These are phyloP conservation scores for Dendrobium chrysotoxum DNA, from an alignment of 106 monocot species.

Conservation along the genomic window DNA sequence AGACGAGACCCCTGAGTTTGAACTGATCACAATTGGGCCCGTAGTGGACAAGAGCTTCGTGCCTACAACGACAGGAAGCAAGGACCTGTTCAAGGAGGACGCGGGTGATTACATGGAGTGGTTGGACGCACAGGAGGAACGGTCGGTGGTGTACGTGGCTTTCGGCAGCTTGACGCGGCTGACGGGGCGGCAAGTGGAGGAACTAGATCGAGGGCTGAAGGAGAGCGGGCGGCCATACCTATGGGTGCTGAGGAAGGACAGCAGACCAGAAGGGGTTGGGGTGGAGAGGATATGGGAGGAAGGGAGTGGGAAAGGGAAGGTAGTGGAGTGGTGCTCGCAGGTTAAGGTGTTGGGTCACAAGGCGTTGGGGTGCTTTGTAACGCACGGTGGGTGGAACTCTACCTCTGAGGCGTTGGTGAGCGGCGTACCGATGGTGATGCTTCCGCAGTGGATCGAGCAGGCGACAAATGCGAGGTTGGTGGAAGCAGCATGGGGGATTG, in stretches of 20 bases:
- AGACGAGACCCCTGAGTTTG: too few relatives aligned
- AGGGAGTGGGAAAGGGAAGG: neutral
- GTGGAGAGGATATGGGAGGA: neutral
- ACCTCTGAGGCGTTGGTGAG: constrained; percentile 7
- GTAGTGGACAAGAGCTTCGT: neutral
- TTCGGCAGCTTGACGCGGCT: constrained; percentile 47
- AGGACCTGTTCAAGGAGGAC: neutral
- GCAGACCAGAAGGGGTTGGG: constrained; percentile 1
- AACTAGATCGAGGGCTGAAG: constrained; percentile 25
- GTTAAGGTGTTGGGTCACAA: neutral
- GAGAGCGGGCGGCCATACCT: constrained; percentile 32
- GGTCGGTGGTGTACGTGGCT: constrained; percentile 64
- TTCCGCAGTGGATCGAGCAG: constrained; percentile 12
- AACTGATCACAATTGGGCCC: neutral
- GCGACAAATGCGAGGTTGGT: neutral
- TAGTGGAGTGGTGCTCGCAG: constrained; percentile 10
- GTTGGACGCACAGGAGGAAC: constrained; percentile 14
- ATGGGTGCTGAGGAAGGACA: constrained; percentile 42
- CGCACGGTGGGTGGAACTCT: constrained; percentile 85
- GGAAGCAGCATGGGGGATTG: constrained; percentile 2
- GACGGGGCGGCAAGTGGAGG: constrained; percentile 28
- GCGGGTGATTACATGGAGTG: neutral
- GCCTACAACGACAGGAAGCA: too few relatives aligned
- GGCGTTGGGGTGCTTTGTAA: constrained; percentile 64
- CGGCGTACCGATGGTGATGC: constrained; percentile 16